Conservation (phyloP, 176 grass and related monocot species). For the Oryza coarctata region DNA sequence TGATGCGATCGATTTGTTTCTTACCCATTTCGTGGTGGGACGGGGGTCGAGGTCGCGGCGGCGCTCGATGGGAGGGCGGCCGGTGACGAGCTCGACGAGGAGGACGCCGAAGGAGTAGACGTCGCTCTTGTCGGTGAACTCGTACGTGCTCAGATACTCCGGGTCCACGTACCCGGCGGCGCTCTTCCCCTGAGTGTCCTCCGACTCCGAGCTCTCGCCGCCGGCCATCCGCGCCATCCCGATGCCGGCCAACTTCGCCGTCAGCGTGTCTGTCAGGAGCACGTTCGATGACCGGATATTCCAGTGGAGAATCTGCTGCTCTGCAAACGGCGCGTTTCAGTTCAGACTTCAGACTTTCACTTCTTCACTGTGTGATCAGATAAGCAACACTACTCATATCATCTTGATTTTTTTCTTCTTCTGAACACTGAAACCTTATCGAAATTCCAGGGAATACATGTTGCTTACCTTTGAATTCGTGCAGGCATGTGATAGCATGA, state of each 20-base stretch:
- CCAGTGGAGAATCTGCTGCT: slow-evolving; percentile 55
- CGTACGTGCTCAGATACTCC: slow-evolving; percentile 63
- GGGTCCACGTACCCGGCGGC: slow-evolving; percentile 75
- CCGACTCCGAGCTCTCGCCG: slow-evolving; percentile 30
- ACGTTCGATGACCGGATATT: slow-evolving; percentile 57
- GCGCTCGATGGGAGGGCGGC: slow-evolving; percentile 57
- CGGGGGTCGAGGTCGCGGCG: slow-evolving; percentile 34
- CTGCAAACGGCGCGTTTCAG: slow-evolving; percentile 10
- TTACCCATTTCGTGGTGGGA: slow-evolving; percentile 66
- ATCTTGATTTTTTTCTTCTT: not conserved
- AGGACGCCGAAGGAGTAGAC: slow-evolving; percentile 80
- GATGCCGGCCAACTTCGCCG: slow-evolving; percentile 58
- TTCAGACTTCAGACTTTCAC: not conserved
- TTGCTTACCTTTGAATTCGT: slow-evolving; percentile 38
- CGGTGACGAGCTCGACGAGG: slow-evolving; percentile 70
- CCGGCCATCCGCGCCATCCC: slow-evolving; percentile 40
- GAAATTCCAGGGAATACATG: not conserved
- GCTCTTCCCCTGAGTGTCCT: slow-evolving; percentile 50
- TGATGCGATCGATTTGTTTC: not conserved
- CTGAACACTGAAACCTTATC: not conserved
- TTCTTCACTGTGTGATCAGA: not conserved
- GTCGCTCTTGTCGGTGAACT: slow-evolving; percentile 78
- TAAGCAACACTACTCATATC: not conserved
- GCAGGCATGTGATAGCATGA: slow-evolving; percentile 48
- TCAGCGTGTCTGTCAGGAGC: slow-evolving; percentile 52